phyloP scores from a whole-genome alignment of 2,329 filamentous ascomycete species.

The Falciphora oryzae region DNA sequence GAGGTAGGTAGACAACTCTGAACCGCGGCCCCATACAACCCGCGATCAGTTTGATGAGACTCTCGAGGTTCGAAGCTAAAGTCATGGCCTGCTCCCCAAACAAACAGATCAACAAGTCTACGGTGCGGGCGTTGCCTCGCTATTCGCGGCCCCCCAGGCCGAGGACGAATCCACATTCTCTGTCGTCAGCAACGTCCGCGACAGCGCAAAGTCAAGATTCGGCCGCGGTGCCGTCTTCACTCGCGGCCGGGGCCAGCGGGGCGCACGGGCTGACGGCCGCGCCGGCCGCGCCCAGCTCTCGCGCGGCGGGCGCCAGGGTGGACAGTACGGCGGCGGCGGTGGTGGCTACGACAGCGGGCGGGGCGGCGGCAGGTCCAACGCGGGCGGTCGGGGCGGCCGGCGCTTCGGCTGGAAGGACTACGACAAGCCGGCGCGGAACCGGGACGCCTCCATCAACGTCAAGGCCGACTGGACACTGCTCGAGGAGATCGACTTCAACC shows the following conservation, averaged over 20 bases:
- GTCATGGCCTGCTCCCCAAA: background rate
- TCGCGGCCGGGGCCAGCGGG: conserved; percentile 73
- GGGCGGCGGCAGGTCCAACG: conserved; percentile 51
- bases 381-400: conserved; percentile 68
- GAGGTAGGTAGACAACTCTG: conserved; percentile 53
- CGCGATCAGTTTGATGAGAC: background rate
- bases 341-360: conserved; percentile 62
- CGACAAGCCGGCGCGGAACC: conserved; percentile 94
- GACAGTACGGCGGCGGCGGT: conserved; percentile 48
- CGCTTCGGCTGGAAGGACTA: conserved; percentile 98
- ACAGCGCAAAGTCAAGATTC: conserved; percentile 80
- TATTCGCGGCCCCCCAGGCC: conserved; percentile 85
- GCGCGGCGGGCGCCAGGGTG: conserved; percentile 64
- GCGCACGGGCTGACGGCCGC: conserved; percentile 61
- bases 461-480: conserved; percentile 92
- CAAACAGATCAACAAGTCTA: conserved; percentile 87
- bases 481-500: conserved; percentile 98
- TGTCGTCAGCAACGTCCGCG: conserved; percentile 90
- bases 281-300: conserved; percentile 58
- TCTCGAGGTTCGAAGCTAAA: background rate
- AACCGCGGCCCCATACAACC: background rate
- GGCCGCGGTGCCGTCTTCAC: conserved; percentile 87
- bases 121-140: conserved; percentile 76
- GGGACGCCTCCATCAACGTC: conserved; percentile 93
- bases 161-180: conserved; percentile 98